A percentile compares a stretch with the other conserved stretches of the same genome.
These are phyloP conservation scores for Phaeophleospora eucalypticola DNA, from an alignment of 2,329 filamentous ascomycete genomes.

Conservation along the genomic window DNA sequence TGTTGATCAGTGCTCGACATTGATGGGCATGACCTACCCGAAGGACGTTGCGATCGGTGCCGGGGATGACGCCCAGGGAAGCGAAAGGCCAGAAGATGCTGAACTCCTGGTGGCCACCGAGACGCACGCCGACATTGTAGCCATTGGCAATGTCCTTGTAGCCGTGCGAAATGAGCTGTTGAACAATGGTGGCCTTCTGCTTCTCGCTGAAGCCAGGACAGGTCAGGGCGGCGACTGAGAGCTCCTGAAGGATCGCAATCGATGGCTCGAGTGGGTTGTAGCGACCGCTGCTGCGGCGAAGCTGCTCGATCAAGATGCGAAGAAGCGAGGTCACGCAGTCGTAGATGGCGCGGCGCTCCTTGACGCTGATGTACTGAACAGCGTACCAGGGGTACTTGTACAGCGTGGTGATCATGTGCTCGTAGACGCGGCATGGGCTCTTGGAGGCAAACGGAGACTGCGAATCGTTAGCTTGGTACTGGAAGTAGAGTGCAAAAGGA, in stretches of 20 bases:
- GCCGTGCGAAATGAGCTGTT: slow-evolving; percentile 14
- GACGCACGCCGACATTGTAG: slow-evolving; percentile 21
- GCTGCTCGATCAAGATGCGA: slow-evolving; percentile 22
- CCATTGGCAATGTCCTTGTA: slow-evolving; percentile 20
- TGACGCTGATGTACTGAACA: slow-evolving; percentile 42
- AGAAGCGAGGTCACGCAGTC: slow-evolving; percentile 28
- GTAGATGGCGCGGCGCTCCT: slow-evolving; percentile 46
- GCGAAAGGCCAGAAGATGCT: slow-evolving; percentile 30
- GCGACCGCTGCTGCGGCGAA: slow-evolving; percentile 15
- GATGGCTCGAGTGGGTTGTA: slow-evolving; percentile 20
- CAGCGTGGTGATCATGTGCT: slow-evolving; percentile 49
- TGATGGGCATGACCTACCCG: slow-evolving; percentile 11
- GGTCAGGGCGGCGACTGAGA: slow-evolving; percentile 28
- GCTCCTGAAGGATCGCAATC: slow-evolving; percentile 29
- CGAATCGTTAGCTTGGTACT: slow-evolving; percentile 2
- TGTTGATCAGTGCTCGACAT: neutral
- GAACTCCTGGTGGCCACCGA: slow-evolving; percentile 22
- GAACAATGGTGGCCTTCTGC: slow-evolving; percentile 28
- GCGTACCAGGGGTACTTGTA: slow-evolving; percentile 54
- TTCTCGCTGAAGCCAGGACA: slow-evolving; percentile 33
- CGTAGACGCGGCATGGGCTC: slow-evolving; percentile 51
- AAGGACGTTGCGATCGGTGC: slow-evolving; percentile 23
- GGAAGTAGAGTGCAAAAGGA: slow-evolving; percentile 2
- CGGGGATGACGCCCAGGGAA: slow-evolving; percentile 23
- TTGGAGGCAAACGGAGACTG: slow-evolving; percentile 49